Evolutionary conservation across 768 basidiomycete species (phyloP), one percentile per base, ranked within the genome.

Genomic region (Psilocybe tampanensis): DNA sequence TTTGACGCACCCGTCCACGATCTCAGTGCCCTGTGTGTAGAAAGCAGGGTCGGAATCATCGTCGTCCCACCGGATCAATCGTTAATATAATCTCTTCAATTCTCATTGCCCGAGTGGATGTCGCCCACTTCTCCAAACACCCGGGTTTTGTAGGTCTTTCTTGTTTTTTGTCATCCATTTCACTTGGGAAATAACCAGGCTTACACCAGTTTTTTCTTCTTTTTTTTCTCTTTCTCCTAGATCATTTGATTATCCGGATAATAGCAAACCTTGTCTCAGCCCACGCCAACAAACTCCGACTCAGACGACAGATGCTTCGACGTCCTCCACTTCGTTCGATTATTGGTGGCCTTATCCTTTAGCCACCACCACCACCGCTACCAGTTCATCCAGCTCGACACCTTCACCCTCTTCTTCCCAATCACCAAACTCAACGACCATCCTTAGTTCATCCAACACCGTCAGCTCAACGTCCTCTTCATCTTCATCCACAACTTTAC

Each of bases 1-100:
- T 80, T 90, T 51, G 86, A 90, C 67, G 72, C 76, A 1, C 90
- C 90, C 0, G 64, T 76, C 6, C 77, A 82, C 65, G 86, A 88
- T 60, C 76, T 86, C 34, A 85, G 83, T 57, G 86, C 86, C 2
- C 75, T 86, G 48, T 78, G 83, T 44, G 86, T 86, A 11, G 85
- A 86, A 66, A 84, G 81, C 42, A 75, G 85, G 42, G 74, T 85
- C 7, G 73, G 74, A 18, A 74, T 74, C 64, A 73, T 80, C 48
- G 76, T 79, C 19, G 65, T 79, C 19, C 74, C 77, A 1, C 80
- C 83, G 12, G 78, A 79, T 24, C 70, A 74, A 21, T 61, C 66
- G 13, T 58, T 73, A 29, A 5, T 29, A 9, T 29, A 29, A 29
- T 9, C 29, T 29, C 9, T 4, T 29, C 4, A 4, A 4, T 9